Base-by-base conservation (phyloP, 306 rosid genomes). In the Quercus aquifolioides region DNA sequence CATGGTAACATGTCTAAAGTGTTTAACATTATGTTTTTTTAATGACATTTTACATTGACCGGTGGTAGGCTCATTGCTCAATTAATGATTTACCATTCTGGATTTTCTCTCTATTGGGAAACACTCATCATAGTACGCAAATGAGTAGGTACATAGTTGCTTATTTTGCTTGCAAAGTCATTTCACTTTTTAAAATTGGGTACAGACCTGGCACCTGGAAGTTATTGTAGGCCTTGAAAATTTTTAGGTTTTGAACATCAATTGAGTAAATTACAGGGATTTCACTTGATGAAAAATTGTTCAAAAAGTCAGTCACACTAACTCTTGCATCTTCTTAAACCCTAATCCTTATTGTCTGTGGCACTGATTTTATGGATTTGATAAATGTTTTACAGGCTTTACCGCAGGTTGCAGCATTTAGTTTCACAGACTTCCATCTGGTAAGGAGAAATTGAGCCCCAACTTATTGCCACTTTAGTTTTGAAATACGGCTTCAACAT, bases 381-480 rank as follows among this genome's bases (percentile, higher is more conserved):
- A 67, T 77, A 83, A 63, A 75, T 46, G 14, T 56, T 38, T 38
- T 28, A 38, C 91, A 89, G 93, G 83, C 67, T 78, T 69, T 89
- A 81, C 81, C 93, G 58, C 78, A 35, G 84, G 82, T 89, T 65
- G 85, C 84, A 81, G 88, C 93, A 75, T 77, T 67, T 77, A 89
- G 85, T 76, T 87, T 81, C 73, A 78, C 63, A 74, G 78, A 87
- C 70, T 79, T 89, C 77, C 82, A 80, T 76, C 87, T 94, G 96
- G 98, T 94, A 92, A 46, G 79, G 59, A 82, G 70, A 52, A 76
- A 71, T 18, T 68, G 71, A 52, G n/a, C 5, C 35, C 26, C 70
- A 28, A 38, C 23, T 64, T 28, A 1, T 17, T 28, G 14, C 70
- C 43, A 64, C 23, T 17, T 64, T 7, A 64, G 23, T 4, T 30